These are phyloP conservation scores for Thinopyrum elongatum DNA, from an alignment of 176 grass and related monocot species.

Conservation along the genomic window DNA sequence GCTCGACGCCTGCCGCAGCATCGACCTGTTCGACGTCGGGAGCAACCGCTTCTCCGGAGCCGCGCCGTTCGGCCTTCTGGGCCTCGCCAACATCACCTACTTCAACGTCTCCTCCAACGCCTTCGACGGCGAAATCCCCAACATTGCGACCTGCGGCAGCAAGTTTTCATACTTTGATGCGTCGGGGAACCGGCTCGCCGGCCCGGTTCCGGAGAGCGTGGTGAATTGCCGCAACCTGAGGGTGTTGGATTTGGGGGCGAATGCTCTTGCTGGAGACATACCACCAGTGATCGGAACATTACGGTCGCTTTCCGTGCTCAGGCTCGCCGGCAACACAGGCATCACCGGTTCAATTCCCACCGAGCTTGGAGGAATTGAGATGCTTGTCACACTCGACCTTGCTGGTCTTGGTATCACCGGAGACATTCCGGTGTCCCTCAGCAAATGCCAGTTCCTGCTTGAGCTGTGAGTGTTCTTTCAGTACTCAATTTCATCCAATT, in stretches of 20 bases:
- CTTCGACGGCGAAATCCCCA: slow-evolving; percentile 74
- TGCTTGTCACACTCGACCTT: slow-evolving; percentile 80
- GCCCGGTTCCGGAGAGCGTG: slow-evolving; percentile 48
- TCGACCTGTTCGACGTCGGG: slow-evolving; percentile 83
- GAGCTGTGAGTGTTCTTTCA: slow-evolving; percentile 72
- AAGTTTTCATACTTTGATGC: slow-evolving; percentile 68
- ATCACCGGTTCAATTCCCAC: slow-evolving; percentile 58
- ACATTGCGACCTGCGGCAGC: slow-evolving; percentile 48
- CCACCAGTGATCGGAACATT: slow-evolving; percentile 58
- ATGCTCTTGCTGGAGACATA: slow-evolving; percentile 62
- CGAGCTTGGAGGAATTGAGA: slow-evolving; percentile 65
- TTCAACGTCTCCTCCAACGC: slow-evolving; percentile 91
- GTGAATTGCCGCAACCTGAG: slow-evolving; percentile 57
- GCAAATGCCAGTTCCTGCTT: slow-evolving; percentile 81
- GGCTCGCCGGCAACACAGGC: slow-evolving; percentile 52
- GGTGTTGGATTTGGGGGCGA: slow-evolving; percentile 76
- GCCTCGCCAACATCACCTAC: slow-evolving; percentile 76
- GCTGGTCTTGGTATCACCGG: slow-evolving; percentile 61
- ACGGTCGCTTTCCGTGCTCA: slow-evolving; percentile 67
- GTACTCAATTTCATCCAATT: not conserved
- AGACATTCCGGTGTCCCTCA: slow-evolving; percentile 67
- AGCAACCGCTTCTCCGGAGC: slow-evolving; percentile 70
- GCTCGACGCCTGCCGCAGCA: slow-evolving; percentile 49
- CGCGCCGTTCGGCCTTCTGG: slow-evolving; percentile 52
- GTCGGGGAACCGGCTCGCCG: slow-evolving; percentile 64